Percentiles rank a stretch among this genome's conserved stretches.
Evolutionary conservation across 257 asterid genomes (phyloP).

Genomic region (Catharanthus roseus): DNA sequence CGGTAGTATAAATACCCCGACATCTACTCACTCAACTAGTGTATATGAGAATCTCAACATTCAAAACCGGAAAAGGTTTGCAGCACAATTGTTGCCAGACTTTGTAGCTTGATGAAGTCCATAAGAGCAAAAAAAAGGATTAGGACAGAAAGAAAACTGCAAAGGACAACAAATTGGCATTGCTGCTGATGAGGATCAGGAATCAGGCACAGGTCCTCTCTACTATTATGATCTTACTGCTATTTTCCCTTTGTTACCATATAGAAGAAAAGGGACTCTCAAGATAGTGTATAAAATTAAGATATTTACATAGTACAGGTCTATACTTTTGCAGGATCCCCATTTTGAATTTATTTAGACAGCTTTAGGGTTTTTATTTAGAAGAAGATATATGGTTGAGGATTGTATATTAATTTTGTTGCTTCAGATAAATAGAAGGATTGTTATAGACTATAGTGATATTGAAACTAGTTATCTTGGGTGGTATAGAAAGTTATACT

Average conservation of each 20-base stretch:
- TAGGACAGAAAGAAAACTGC: slow-evolving; percentile 1
- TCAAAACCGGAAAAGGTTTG: slow-evolving; percentile 74
- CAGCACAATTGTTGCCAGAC: slow-evolving; percentile 83
- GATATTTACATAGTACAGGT: slow-evolving; percentile 39
- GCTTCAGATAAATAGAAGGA: slow-evolving; percentile 61
- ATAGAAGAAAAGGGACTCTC: slow-evolving; percentile 32
- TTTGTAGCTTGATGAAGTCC: slow-evolving; percentile 48
- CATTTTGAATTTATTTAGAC: slow-evolving; percentile 43
- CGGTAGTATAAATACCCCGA: slow-evolving; percentile 33
- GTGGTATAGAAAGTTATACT: slow-evolving; percentile 41
- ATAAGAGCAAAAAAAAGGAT: background rate
- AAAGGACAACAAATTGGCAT: background rate
- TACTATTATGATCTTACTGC: slow-evolving; percentile 31
- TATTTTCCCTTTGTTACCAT: slow-evolving; percentile 26
- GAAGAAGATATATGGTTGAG: slow-evolving; percentile 43
- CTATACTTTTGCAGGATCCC: slow-evolving; percentile 50
- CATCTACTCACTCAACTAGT: slow-evolving; percentile 43
- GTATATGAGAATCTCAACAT: slow-evolving; percentile 67
- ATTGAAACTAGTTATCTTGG: slow-evolving; percentile 40
- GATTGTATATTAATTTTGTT: slow-evolving; percentile 88
- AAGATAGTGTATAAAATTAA: slow-evolving; percentile 45
- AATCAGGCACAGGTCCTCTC: slow-evolving; percentile 17
- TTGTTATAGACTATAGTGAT: slow-evolving; percentile 37
- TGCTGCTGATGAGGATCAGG: background rate
- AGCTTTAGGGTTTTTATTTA: slow-evolving; percentile 38